Conservation (phyloP, 768 basidiomycete species). For the Termitomyces sp. region DNA sequence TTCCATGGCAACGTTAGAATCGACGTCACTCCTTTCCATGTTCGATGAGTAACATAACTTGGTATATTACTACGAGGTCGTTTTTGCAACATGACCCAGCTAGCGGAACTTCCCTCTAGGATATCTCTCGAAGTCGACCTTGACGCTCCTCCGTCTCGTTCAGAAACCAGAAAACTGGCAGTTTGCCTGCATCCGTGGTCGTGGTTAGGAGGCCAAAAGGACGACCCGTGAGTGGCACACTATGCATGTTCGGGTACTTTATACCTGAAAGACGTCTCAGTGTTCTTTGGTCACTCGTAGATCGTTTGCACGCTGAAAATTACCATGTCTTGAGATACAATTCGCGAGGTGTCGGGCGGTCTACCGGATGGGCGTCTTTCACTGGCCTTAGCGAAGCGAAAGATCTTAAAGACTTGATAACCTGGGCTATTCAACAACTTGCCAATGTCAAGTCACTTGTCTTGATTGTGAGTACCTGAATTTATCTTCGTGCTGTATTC, state of each 20-base stretch:
- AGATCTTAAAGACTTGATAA: conserved; percentile 62
- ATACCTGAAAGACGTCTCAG: conserved; percentile 23
- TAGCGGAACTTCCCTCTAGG: conserved; percentile 17
- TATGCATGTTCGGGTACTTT: too few species aligned
- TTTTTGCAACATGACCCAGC: conserved; percentile 14
- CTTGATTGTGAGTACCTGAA: conserved; percentile 48
- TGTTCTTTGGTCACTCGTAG: conserved; percentile 39
- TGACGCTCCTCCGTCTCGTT: conserved; percentile 21
- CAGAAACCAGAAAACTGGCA: conserved; percentile 40
- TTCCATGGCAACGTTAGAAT: too few species aligned
- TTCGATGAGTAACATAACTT: not conserved
- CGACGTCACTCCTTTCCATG: not conserved
- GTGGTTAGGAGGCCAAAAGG: conserved; percentile 75
- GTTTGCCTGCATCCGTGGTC: conserved; percentile 85
- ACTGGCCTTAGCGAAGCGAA: conserved; percentile 68
- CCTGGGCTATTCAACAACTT: conserved; percentile 46
- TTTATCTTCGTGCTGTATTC: not conserved
- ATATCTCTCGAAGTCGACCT: conserved; percentile 38
- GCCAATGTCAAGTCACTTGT: conserved; percentile 46
- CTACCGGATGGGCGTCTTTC: conserved; percentile 69
- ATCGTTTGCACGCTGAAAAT: conserved; percentile 36
- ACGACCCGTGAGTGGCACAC: conserved; percentile 75
- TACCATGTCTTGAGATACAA: conserved; percentile 72
- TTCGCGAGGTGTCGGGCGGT: conserved; percentile 72
- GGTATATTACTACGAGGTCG: not conserved